Conservation (phyloP, 108 stramenopile species). For the Nitzschia putrida region DNA sequence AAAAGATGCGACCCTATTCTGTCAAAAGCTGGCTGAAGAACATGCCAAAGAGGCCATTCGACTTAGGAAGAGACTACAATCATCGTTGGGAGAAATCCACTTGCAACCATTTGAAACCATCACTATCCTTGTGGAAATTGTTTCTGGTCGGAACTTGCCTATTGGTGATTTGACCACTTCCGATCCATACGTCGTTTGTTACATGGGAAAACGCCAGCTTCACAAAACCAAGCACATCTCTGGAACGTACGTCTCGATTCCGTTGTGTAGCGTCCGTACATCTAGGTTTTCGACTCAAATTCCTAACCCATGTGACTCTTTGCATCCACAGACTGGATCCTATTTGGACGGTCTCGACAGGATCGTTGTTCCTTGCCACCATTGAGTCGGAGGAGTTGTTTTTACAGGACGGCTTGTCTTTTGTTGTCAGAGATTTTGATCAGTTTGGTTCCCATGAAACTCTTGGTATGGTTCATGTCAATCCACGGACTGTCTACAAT, state of each 20-base stretch:
- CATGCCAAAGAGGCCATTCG: conserved; percentile 44
- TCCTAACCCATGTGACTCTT: too few species aligned
- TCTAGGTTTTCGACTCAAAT: background rate
- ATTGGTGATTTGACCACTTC: conserved; percentile 53
- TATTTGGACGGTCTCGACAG: conserved; percentile 71
- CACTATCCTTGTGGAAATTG: conserved; percentile 68
- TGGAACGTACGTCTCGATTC: conserved; percentile 33
- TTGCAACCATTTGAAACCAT: conserved; percentile 45
- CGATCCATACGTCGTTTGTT: conserved; percentile 65
- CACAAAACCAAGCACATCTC: conserved; percentile 61
- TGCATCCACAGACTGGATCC: conserved; percentile 56
- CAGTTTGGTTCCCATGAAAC: conserved; percentile 48
- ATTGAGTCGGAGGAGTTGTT: conserved; percentile 59
- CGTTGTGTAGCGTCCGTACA: background rate
- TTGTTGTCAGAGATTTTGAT: conserved; percentile 75
- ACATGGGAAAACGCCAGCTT: conserved; percentile 49
- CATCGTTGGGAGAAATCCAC: conserved; percentile 45
- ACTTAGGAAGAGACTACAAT: conserved; percentile 36
- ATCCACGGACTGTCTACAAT: conserved; percentile 51
- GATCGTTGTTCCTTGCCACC: conserved; percentile 64
- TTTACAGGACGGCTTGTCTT: conserved; percentile 61
- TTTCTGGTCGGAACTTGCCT: conserved; percentile 64
- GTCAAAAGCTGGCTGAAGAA: conserved; percentile 39
- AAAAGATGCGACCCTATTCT: conserved; percentile 48
- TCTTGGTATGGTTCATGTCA: conserved; percentile 53